Evolutionary conservation across 495 filamentous ascomycete genomes (phyloP), one percentile per base, ranked within the genome.

Genomic region (Aspergillus heteromorphus): DNA sequence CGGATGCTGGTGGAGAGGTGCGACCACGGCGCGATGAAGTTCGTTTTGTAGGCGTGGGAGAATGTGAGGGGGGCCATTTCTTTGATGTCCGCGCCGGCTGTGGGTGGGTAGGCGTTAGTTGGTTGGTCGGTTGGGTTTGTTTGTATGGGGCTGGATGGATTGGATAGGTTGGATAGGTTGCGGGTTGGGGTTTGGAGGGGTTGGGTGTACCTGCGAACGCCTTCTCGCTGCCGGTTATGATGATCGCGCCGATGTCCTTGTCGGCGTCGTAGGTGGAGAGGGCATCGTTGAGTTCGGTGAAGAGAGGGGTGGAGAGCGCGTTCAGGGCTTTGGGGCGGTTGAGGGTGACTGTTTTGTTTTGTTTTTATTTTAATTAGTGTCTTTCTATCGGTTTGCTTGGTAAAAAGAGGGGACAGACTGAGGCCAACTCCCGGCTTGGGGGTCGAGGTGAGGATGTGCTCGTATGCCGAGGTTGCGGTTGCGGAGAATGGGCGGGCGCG

Each of bases 61-160:
- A 97, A 98, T 62, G 83, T 91, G 4, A 96, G 81, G 48, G 89
- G 82, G 36, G 87, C 84, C 93, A 98, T 98, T 76, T 98, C 93
- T 72, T 97, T 97, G 73, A 98, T 98, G 73, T 98, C 93, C 54
- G 93, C 93, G 52, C 93, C 93, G 55, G 93, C 93, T 79, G 49
- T 51, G 17, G 36, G 17, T 16, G 47, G 48, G 18, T 45, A n/a
- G 16, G 14, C 23, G 27, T 49, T 54, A 53, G 21, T 49, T 18
- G 42, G 4, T 31, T 36, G 25, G 18, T 30, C 21, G 17, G 18
- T 51, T 41, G 2, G 30, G 0, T 2, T 41, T 1, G 34, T 4
- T 20, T 40, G 6, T 40, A 13, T 54, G 64, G 31, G 54, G 29
- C 49, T 40, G 16, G 34, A 45, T 14, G 48, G 40, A 21, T n/a